phyloP scores from a whole-genome alignment of 2,329 filamentous ascomycete species.

The Colletotrichum camelliae region DNA sequence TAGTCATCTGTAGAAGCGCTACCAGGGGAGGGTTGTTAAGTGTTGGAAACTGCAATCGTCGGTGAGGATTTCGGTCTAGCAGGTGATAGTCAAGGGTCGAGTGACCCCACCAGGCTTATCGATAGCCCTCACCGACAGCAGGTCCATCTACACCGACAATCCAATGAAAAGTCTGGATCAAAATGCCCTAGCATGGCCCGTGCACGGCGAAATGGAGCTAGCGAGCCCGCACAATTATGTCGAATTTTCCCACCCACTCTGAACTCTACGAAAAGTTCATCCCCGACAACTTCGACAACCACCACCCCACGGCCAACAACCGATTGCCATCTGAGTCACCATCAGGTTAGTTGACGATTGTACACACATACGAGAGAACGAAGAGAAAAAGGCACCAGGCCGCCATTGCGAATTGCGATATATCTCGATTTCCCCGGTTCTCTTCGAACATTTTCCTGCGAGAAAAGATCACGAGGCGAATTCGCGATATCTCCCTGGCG shows the following conservation, averaged over 20 bases:
- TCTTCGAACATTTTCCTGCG: neutral
- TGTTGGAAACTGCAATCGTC: neutral
- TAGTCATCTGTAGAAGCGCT: neutral
- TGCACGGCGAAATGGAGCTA: constrained; percentile 4
- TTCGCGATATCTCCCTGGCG: constrained; percentile 10
- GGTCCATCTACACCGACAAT: neutral
- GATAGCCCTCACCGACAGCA: neutral
- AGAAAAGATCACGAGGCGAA: neutral
- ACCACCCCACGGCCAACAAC: constrained; percentile 19
- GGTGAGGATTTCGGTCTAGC: neutral
- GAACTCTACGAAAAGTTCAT: constrained; percentile 12
- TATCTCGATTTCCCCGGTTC: neutral
- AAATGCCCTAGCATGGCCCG: constrained; percentile 18
- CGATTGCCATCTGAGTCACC: constrained; percentile 20
- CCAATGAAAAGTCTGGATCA: neutral
- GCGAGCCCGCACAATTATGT: constrained; percentile 19
- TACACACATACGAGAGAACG: neutral
- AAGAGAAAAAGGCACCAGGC: neutral
- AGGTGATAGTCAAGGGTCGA: accelerated
- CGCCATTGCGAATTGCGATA: neutral
- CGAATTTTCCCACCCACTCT: constrained; percentile 2
- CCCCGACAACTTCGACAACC: constrained; percentile 20
- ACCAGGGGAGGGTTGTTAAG: neutral
- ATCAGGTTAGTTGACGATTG: constrained; percentile 20
- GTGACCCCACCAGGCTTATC: neutral